Conservation (phyloP, 257 asterid genomes). For the Anisodus acutangulus region DNA sequence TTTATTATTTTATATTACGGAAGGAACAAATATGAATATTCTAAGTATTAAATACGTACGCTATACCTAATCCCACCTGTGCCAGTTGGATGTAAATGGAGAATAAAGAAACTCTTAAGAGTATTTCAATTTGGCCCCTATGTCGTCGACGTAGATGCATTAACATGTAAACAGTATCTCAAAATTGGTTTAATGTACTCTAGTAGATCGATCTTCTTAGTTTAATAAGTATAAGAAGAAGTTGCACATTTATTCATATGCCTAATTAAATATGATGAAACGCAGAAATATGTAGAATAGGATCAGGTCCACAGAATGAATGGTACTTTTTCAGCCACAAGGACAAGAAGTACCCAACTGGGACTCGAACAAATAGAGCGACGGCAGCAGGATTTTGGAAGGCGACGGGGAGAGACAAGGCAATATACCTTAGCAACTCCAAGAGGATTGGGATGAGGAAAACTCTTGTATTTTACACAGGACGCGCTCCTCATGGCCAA, state of each 20-base stretch:
- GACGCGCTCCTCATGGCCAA: constrained; percentile 87
- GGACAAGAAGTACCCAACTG: constrained; percentile 84
- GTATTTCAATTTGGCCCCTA: background rate
- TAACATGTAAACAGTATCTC: background rate
- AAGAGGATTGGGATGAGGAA: constrained; percentile 80
- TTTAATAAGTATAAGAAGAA: too few relatives aligned
- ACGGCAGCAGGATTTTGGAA: constrained; percentile 86
- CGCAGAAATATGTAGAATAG: constrained; percentile 82
- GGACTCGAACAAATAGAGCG: constrained; percentile 81
- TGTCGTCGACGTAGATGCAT: background rate
- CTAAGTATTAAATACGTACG: background rate
- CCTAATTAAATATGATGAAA: background rate
- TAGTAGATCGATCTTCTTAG: background rate
- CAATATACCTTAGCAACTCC: constrained; percentile 56
- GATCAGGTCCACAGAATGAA: constrained; percentile 78
- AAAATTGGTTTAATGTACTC: background rate
- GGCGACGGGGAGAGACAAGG: constrained; percentile 82
- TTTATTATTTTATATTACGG: background rate
- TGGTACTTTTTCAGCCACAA: constrained; percentile 92
- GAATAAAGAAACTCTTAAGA: background rate
- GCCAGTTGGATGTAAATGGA: background rate
- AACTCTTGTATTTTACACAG: constrained; percentile 85
- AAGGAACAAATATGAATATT: background rate
- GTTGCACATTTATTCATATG: background rate
- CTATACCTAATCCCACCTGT: background rate